Percentiles rank a stretch among this genome's conserved stretches.
phyloP scores from a whole-genome alignment of 169 alveolate species.

The Eimeria brunetti region DNA sequence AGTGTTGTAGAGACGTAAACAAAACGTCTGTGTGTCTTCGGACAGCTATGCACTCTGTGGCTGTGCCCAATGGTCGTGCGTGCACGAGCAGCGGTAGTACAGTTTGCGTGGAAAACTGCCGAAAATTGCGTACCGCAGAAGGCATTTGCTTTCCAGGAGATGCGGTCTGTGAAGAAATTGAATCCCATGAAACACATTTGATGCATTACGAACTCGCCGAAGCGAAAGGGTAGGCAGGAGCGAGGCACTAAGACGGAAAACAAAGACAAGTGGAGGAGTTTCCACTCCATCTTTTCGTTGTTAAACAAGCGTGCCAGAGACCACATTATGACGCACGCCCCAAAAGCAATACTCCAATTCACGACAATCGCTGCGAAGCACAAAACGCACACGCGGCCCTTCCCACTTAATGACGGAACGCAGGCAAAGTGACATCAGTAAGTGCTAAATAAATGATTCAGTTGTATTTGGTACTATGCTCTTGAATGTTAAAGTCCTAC shows the following conservation, averaged over 20 bases:
- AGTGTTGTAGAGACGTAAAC: not conserved
- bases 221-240: constrained; percentile 31
- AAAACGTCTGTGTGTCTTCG: not conserved
- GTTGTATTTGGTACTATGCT: not conserved
- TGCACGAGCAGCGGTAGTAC: not conserved
- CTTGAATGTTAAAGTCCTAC: not conserved
- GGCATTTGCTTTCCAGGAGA: constrained; percentile 25
- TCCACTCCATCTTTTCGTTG: constrained; percentile 41
- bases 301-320: constrained; percentile 31
- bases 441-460: not conserved
- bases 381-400: constrained; percentile 10
- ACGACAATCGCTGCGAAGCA: constrained; percentile 54
- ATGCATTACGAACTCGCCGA: constrained; percentile 22
- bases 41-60: not conserved
- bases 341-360: constrained; percentile 46
- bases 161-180: constrained; percentile 44
- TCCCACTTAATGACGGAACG: not conserved
- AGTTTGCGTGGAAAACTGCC: not conserved
- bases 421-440: not conserved
- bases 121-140: constrained; percentile 8
- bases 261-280: constrained; percentile 24
- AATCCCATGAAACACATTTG: constrained; percentile 56
- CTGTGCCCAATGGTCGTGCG: not conserved
- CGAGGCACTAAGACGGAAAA: constrained; percentile 41
- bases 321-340: constrained; percentile 60